These are phyloP conservation scores for Arctostaphylos glauca DNA, from an alignment of 148 eudicot genomes.

Conservation along the genomic window DNA sequence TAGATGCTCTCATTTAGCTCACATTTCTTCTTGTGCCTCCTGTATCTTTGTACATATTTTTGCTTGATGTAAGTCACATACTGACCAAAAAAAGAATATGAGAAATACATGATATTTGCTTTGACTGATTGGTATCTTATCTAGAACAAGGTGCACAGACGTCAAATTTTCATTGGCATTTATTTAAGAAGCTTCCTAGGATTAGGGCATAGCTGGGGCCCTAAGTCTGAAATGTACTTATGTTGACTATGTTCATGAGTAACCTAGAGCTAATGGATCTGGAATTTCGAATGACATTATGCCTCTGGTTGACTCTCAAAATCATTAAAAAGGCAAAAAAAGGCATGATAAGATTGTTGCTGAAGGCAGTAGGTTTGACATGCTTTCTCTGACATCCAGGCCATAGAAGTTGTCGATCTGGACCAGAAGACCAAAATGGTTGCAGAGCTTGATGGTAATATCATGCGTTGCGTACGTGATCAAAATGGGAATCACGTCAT, in stretches of 20 bases:
- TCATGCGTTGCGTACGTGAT: slow-evolving; percentile 91
- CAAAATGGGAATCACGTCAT: slow-evolving; percentile 95
- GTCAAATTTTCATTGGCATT: not conserved
- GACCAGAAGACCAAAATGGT: slow-evolving; percentile 85
- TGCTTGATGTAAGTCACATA: not conserved
- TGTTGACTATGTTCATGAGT: not conserved
- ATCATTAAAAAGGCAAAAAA: not conserved
- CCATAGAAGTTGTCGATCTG: slow-evolving; percentile 83
- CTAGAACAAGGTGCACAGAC: not conserved
- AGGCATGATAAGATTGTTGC: not conserved
- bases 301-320: not conserved
- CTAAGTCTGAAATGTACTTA: not conserved
- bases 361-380: slow-evolving; percentile 1
- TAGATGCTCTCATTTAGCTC: not conserved
- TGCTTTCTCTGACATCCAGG: slow-evolving; percentile 36
- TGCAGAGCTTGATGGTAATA: slow-evolving; percentile 79
- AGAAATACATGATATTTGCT: not conserved
- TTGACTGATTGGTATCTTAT: not conserved
- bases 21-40: not conserved
- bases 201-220: not conserved
- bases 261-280: not conserved
- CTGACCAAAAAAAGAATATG: not conserved
- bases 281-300: not conserved
- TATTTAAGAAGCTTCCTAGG: not conserved
- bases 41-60: not conserved